Evolutionary conservation across 2,329 filamentous ascomycete species (phyloP).

Genomic region (Fusarium sp.): DNA sequence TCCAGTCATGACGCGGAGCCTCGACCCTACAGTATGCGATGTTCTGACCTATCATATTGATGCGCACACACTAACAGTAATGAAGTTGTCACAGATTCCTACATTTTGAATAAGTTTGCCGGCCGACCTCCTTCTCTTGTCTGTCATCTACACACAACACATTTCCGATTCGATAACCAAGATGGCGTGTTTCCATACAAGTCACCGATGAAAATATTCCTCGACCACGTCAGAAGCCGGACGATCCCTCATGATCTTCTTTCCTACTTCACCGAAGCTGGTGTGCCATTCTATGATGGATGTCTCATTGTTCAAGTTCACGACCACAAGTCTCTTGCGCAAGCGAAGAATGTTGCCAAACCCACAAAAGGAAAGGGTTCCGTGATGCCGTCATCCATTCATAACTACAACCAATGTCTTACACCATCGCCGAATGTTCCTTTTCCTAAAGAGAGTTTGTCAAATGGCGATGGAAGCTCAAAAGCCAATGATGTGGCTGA

Average conservation of each 20-base stretch:
- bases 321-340: constrained; percentile 79
- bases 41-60: neutral
- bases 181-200: constrained; percentile 93
- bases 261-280: constrained; percentile 76
- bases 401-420: constrained; percentile 90
- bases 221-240: constrained; percentile 80
- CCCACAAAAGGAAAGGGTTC: constrained; percentile 67
- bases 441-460: constrained; percentile 72
- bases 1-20: constrained; percentile 55
- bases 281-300: constrained; percentile 89
- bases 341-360: constrained; percentile 69
- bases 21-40: constrained; percentile 63
- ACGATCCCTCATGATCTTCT: constrained; percentile 93
- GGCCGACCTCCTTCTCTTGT: constrained; percentile 83
- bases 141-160: constrained; percentile 84
- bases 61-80: constrained; percentile 38
- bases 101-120: constrained; percentile 86
- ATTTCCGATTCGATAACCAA: constrained; percentile 94
- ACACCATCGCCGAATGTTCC: constrained; percentile 89
- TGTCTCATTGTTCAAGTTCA: constrained; percentile 96
- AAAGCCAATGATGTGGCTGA: constrained; percentile 48
- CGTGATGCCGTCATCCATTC: constrained; percentile 81
- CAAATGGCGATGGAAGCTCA: constrained; percentile 41
- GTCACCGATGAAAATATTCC: constrained; percentile 85
- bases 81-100: constrained; percentile 76